Conservation (phyloP, 192 early-diverging fungal species). For the Coemansia sp. region DNA sequence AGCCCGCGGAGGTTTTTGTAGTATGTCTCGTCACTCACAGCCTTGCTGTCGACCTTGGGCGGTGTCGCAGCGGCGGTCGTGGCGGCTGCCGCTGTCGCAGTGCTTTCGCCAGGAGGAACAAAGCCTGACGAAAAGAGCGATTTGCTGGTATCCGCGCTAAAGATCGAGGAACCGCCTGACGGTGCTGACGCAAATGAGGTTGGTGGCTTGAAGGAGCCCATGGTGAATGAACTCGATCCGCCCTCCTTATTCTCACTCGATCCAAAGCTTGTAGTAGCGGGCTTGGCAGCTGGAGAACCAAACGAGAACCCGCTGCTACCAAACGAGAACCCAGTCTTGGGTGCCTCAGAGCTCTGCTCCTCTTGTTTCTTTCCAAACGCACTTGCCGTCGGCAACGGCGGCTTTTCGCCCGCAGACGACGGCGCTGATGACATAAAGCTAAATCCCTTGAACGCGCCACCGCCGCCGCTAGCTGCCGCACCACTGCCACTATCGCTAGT, state of each 20-base stretch:
- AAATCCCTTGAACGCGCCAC: slow-evolving; percentile 32
- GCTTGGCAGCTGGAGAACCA: slow-evolving; percentile 2
- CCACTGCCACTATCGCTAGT: background rate
- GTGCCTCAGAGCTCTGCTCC: background rate
- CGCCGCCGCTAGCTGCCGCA: background rate
- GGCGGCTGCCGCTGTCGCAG: background rate
- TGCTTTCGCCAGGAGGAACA: slow-evolving; percentile 9
- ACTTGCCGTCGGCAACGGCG: background rate
- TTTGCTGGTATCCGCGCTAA: background rate
- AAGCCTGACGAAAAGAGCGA: slow-evolving; percentile 22
- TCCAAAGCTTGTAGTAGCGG: background rate
- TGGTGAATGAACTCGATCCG: slow-evolving; percentile 18
- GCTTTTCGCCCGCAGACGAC: slow-evolving; percentile 3
- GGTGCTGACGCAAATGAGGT: background rate
- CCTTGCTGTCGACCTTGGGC: background rate
- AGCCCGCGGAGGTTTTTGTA: slow-evolving; percentile 49
- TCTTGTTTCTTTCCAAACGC: slow-evolving; percentile 8
- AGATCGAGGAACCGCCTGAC: background rate
- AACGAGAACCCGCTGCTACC: slow-evolving; percentile 15
- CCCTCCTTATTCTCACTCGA: slow-evolving; percentile 2
- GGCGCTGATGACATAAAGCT: slow-evolving; percentile 31
- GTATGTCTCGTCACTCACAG: slow-evolving; percentile 18
- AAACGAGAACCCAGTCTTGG: background rate
- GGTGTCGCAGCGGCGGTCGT: background rate
- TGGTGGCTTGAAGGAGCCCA: slow-evolving; percentile 42